Evolutionary conservation across 257 asterid species (phyloP), one percentile per base, ranked within the genome.

Genomic region (Anisodus acutangulus): DNA sequence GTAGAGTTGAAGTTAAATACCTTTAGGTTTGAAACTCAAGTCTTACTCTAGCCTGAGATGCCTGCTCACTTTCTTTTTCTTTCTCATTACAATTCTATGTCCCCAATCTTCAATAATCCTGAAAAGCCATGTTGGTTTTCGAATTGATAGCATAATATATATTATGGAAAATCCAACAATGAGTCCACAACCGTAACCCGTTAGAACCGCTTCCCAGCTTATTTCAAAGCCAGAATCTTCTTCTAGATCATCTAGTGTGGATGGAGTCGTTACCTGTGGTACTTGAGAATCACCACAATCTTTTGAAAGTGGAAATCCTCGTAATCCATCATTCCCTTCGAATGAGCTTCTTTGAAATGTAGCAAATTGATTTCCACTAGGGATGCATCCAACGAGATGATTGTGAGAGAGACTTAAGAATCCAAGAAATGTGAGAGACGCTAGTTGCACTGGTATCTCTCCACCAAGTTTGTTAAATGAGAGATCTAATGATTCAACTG

Each of bases 131-230:
- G 13, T 37, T 8, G 22, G 78, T 13, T 15, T 68, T 9, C 0
- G 51, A 68, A 12, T 68, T 68, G 78, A 37, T 68, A 3, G 7
- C 78, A 66, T 66, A 31, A 66, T 66, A 66, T 31, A 66, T 31
- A 68, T 39, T 39, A 68, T 15, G 76, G 11, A 37, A 6, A 68
- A 13, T 68, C 76, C 76, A 15, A 68, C 37, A 68, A 37, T 8
- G 76, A 68, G 53, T 68, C 86, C 86, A 83, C 86, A 69, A 31
- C 63, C 80, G 4, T 82, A 82, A 3, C 85, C 80, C 66, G 67
- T 45, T 54, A 67, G 4, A 17, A 59, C 68, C 5, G 51, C 45
- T 39, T 69, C 51, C 86, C 86, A 83, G 26, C 49, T 58, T 39
- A 72, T 54, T 8, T 62, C 79, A 35, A 45, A 45, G 4, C 41